phyloP scores from a whole-genome alignment of 352 stramenopile species.

The Peronosclerospora sorghi region DNA sequence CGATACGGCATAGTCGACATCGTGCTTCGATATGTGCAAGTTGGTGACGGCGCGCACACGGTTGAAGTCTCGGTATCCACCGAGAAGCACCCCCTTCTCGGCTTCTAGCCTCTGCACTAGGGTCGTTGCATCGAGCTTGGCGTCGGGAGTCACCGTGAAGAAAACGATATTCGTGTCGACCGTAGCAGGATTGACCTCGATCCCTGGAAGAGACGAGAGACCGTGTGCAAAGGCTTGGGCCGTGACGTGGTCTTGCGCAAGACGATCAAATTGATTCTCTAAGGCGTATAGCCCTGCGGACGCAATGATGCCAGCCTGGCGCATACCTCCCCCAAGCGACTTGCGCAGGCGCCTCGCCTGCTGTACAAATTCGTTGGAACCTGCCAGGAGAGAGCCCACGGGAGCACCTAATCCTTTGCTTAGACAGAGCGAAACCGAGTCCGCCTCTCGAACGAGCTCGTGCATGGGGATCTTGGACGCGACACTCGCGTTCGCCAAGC shows the following conservation, averaged over 20 bases:
- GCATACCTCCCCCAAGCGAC: constrained; percentile 94
- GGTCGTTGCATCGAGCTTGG: constrained; percentile 42
- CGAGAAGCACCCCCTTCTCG: constrained; percentile 63
- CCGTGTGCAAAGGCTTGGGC: constrained; percentile 57
- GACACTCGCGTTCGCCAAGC: constrained; percentile 93
- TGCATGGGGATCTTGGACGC: constrained; percentile 51
- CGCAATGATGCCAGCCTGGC: constrained; percentile 91
- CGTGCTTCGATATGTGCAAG: constrained; percentile 51
- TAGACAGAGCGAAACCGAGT: constrained; percentile 92
- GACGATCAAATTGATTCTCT: constrained; percentile 75
- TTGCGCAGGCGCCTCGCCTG: constrained; percentile 89
- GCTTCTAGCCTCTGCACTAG: constrained; percentile 47
- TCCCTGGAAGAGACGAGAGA: constrained; percentile 48
- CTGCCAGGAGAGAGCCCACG: constrained; percentile 89
- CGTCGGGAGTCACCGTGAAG: constrained; percentile 43
- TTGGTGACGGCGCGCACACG: constrained; percentile 65
- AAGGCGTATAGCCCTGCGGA: constrained; percentile 88
- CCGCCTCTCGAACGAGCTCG: constrained; percentile 69
- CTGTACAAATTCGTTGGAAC: constrained; percentile 81
- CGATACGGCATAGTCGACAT: constrained; percentile 51
- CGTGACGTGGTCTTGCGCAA: constrained; percentile 76
- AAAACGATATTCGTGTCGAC: constrained; percentile 89
- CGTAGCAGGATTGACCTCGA: constrained; percentile 42
- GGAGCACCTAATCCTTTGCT: constrained; percentile 94
- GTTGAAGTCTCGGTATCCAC: constrained; percentile 47